Base-by-base conservation (phyloP, 805 yeast species). In the Lipomyces oligophaga region DNA sequence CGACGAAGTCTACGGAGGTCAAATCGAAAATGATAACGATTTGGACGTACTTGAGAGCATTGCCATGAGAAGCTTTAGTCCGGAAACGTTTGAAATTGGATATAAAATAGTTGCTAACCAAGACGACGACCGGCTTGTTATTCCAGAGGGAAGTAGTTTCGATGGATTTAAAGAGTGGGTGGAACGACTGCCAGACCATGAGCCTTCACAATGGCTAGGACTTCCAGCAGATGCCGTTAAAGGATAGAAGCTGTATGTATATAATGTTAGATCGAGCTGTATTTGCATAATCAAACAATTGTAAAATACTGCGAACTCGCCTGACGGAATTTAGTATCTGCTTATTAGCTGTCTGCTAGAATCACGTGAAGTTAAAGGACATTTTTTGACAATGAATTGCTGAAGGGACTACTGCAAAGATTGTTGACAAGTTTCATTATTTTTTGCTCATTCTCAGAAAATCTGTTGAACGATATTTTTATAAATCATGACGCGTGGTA, bases 401-500 rank as follows among this genome's bases (percentile, higher is more conserved):
- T n/a, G n/a, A n/a, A n/a, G n/a, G n/a, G n/a, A n/a, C n/a, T n/a
- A n/a, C n/a, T n/a, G n/a, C n/a, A n/a, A n/a, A n/a, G n/a, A n/a
- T n/a, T n/a, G n/a, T n/a, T n/a, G n/a, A n/a, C n/a, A n/a, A n/a
- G n/a, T n/a, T n/a, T n/a, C n/a, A n/a, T n/a, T n/a, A n/a, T n/a
- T n/a, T n/a, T n/a, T n/a, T n/a, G n/a, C n/a, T n/a, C n/a, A n/a
- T n/a, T n/a, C n/a, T n/a, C n/a, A n/a, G n/a, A n/a, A n/a, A n/a
- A n/a, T n/a, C n/a, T n/a, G n/a, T n/a, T n/a, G n/a, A n/a, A n/a
- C n/a, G n/a, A n/a, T n/a, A n/a, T n/a, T n/a, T n/a, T n/a, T n/a
- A n/a, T 33, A 28, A 15, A 43, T 10, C 26, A 52, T 52, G 56
- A 52, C 96, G 43, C 78, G 98, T 72, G 98, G 98, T 26, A 93